These are phyloP conservation scores for Phytophthora macrochlamydospora DNA, from an alignment of 352 stramenopile species.

Conservation along the genomic window DNA sequence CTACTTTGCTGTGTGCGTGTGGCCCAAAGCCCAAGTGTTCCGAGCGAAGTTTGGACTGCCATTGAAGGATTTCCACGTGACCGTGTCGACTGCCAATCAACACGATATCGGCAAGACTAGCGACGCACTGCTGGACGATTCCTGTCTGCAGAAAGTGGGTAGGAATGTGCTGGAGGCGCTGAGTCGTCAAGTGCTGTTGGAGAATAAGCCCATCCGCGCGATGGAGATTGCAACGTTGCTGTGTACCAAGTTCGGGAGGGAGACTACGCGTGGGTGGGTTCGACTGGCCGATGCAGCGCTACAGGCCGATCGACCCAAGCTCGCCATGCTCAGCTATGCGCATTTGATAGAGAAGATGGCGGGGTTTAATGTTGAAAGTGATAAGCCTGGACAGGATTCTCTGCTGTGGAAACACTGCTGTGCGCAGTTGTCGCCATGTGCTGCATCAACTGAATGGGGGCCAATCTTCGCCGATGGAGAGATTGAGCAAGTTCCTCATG, in stretches of 20 bases:
- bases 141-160: slow-evolving; percentile 18
- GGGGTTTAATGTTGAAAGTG: slow-evolving; percentile 1
- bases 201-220: slow-evolving; percentile 24
- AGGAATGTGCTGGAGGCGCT: slow-evolving; percentile 39
- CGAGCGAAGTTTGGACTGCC: slow-evolving; percentile 44
- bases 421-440: slow-evolving; percentile 22
- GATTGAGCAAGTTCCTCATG: slow-evolving; percentile 29
- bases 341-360: slow-evolving; percentile 13
- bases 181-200: slow-evolving; percentile 35
- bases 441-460: slow-evolving; percentile 37
- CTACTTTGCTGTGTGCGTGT: slow-evolving; percentile 67
- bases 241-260: slow-evolving; percentile 12
- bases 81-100: slow-evolving; percentile 45
- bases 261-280: slow-evolving; percentile 37
- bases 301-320: slow-evolving; percentile 24
- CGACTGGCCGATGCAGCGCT: slow-evolving; percentile 39
- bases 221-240: slow-evolving; percentile 35
- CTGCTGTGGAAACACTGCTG: slow-evolving; percentile 29
- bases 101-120: slow-evolving; percentile 61
- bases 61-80: slow-evolving; percentile 61
- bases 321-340: slow-evolving; percentile 48
- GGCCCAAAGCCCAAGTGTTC: slow-evolving; percentile 56
- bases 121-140: slow-evolving; percentile 26
- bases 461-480: slow-evolving; percentile 33
- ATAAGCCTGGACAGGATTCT: not conserved